phyloP scores from a whole-genome alignment of 805 yeast species.

The Candida schatavii region DNA sequence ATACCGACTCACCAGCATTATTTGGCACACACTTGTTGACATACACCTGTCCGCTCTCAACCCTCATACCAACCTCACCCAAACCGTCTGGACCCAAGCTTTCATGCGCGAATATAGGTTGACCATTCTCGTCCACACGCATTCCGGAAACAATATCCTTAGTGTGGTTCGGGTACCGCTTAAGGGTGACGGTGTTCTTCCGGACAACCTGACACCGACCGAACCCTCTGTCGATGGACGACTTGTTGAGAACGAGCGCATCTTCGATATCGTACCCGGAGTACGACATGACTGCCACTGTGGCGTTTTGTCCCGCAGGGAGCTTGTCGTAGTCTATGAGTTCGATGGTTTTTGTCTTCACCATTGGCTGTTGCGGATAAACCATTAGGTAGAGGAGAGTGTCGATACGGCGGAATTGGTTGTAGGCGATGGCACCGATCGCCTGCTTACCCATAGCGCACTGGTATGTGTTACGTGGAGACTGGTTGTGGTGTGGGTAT shows the following conservation, averaged over 20 bases:
- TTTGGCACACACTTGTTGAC: conserved; percentile 92
- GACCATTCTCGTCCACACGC: conserved; percentile 78
- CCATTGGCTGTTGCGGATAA: conserved; percentile 99
- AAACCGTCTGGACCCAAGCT: conserved; percentile 92
- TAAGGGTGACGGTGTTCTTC: conserved; percentile 85
- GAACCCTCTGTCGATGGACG: conserved; percentile 93
- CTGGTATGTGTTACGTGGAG: conserved; percentile 89
- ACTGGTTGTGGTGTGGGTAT: conserved; percentile 89
- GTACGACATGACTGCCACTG: conserved; percentile 98
- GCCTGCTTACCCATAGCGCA: conserved; percentile 99
- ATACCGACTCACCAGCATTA: conserved; percentile 68
- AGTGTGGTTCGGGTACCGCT: conserved; percentile 91
- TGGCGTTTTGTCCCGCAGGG: conserved; percentile 98
- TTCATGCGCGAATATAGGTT: conserved; percentile 82
- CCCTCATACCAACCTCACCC: conserved; percentile 91
- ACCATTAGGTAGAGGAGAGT: conserved; percentile 92
- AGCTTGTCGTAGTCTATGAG: conserved; percentile 91
- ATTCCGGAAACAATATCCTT: conserved; percentile 89
- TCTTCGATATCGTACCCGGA: conserved; percentile 99
- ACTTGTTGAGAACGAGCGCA: conserved; percentile 90
- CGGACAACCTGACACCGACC: conserved; percentile 96
- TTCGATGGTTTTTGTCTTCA: conserved; percentile 94
- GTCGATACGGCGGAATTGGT: conserved; percentile 93
- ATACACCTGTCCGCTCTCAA: conserved; percentile 91
- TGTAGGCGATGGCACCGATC: conserved; percentile 98